These are phyloP conservation scores for Tilletia horrida DNA, from an alignment of 1,284 basidiomycete genomes.

Conservation along the genomic window DNA sequence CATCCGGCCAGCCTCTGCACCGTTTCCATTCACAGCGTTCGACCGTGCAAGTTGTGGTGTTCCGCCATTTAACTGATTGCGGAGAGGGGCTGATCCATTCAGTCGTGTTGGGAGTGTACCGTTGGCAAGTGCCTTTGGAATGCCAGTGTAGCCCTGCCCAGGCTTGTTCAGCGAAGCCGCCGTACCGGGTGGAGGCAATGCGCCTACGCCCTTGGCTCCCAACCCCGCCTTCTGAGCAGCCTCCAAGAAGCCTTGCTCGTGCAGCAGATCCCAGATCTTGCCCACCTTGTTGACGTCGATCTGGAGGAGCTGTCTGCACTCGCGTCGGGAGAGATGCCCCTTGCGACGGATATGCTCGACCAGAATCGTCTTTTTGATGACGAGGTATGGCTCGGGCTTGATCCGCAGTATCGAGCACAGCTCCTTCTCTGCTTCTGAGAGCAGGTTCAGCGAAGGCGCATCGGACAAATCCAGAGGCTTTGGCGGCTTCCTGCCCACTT, in stretches of 20 bases:
- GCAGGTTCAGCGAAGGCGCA: conserved; percentile 46
- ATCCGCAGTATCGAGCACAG: conserved; percentile 50
- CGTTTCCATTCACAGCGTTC: neutral
- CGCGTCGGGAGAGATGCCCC: conserved; percentile 43
- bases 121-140: too few species aligned
- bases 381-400: conserved; percentile 47
- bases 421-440: conserved; percentile 43
- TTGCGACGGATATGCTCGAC: conserved; percentile 40
- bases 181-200: conserved; percentile 2
- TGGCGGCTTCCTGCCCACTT: conserved; percentile 36
- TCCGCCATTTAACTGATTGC: too few species aligned
- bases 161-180: neutral
- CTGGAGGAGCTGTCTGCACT: conserved; percentile 44
- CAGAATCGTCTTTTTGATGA: conserved; percentile 51
- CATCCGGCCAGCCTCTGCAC: neutral
- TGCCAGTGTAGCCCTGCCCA: neutral
- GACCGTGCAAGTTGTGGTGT: neutral
- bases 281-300: conserved; percentile 47
- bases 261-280: conserved; percentile 52
- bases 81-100: too few species aligned
- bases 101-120: too few species aligned
- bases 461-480: conserved; percentile 45
- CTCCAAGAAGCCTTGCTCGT: conserved; percentile 46
- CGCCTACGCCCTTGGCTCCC: conserved; percentile 6
- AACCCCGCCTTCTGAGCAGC: conserved; percentile 6